Evolutionary conservation across 306 rosid species (phyloP).

Genomic region (Quercus suber): DNA sequence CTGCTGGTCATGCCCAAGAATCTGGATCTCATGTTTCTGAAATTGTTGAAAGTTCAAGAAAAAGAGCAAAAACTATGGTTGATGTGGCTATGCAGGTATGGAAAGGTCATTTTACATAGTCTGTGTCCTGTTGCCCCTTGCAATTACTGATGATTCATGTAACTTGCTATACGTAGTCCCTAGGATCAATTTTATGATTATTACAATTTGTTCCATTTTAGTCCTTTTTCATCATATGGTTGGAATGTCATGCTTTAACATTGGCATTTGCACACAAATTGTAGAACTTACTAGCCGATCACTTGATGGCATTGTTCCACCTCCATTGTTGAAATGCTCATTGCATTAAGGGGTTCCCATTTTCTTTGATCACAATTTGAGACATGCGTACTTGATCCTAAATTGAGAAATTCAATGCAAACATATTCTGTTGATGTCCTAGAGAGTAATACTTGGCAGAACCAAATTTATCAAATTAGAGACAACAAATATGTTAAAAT

Average conservation of each 20-base stretch:
- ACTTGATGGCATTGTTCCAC: conserved; percentile 14
- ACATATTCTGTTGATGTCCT: background rate
- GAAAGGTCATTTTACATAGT: conserved; percentile 5
- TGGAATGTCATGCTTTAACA: background rate
- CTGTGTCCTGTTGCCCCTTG: background rate
- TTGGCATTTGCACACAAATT: conserved; percentile 11
- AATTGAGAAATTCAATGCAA: conserved; percentile 9
- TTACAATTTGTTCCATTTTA: background rate
- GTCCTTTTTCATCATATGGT: conserved; percentile 3
- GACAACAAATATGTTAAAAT: background rate
- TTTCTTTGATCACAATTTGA: background rate
- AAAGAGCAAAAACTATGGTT: conserved; percentile 64
- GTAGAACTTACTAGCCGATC: conserved; percentile 7
- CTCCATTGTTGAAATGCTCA: conserved; percentile 14
- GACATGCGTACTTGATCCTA: conserved; percentile 4
- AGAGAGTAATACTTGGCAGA: background rate
- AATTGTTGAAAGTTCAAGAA: conserved; percentile 81
- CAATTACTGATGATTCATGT: conserved; percentile 3
- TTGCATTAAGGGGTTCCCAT: conserved; percentile 15
- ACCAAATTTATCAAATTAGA: background rate
- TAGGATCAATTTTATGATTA: conserved; percentile 11
- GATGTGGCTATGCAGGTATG: conserved; percentile 76
- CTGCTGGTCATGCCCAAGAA: conserved; percentile 55
- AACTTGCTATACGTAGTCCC: background rate
- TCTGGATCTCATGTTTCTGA: conserved; percentile 66